These are phyloP conservation scores for Chloranthus sessilifolius DNA, from an alignment of 164 flowering plant genomes.

Conservation along the genomic window DNA sequence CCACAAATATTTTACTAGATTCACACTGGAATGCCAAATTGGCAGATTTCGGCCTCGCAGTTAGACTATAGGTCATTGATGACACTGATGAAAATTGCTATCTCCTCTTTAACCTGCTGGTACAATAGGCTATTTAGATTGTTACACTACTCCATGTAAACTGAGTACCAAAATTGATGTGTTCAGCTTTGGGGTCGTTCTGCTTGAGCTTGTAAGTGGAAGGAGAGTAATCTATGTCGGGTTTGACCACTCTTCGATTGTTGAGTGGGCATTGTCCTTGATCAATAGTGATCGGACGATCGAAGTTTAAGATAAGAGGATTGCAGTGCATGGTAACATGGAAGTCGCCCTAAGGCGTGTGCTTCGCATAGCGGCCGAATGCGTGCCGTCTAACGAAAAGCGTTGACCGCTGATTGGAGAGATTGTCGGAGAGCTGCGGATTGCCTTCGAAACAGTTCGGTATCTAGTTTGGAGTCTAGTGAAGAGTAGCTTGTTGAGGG, in stretches of 20 bases:
- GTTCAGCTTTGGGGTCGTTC: slow-evolving; percentile 62
- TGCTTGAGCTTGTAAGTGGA: slow-evolving; percentile 55
- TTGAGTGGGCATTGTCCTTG: slow-evolving; percentile 26
- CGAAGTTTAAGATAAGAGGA: slow-evolving; percentile 18
- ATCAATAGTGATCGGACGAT: slow-evolving; percentile 6
- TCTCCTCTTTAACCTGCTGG: slow-evolving; percentile 48
- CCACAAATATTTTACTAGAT: slow-evolving; percentile 60
- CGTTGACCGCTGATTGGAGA: slow-evolving; percentile 19
- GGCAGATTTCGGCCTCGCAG: slow-evolving; percentile 66
- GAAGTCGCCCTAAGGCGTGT: slow-evolving; percentile 10
- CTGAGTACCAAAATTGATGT: slow-evolving; percentile 61
- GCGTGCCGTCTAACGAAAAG: slow-evolving; percentile 17
- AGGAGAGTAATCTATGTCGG: slow-evolving; percentile 44
- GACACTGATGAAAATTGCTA: neutral
- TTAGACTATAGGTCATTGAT: slow-evolving; percentile 1
- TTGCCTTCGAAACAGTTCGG: slow-evolving; percentile 11
- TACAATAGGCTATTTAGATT: slow-evolving; percentile 68
- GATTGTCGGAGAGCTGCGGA: slow-evolving; percentile 20
- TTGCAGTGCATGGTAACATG: slow-evolving; percentile 4
- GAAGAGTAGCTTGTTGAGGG: slow-evolving; percentile 4
- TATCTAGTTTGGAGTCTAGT: slow-evolving; percentile 14
- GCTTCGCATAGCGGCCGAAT: slow-evolving; percentile 33
- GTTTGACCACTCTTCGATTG: slow-evolving; percentile 34
- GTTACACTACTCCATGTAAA: slow-evolving; percentile 43
- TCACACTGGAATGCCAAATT: slow-evolving; percentile 40